These are phyloP conservation scores for Microdochium paspali DNA, from an alignment of 2,329 filamentous ascomycete species.

Conservation along the genomic window DNA sequence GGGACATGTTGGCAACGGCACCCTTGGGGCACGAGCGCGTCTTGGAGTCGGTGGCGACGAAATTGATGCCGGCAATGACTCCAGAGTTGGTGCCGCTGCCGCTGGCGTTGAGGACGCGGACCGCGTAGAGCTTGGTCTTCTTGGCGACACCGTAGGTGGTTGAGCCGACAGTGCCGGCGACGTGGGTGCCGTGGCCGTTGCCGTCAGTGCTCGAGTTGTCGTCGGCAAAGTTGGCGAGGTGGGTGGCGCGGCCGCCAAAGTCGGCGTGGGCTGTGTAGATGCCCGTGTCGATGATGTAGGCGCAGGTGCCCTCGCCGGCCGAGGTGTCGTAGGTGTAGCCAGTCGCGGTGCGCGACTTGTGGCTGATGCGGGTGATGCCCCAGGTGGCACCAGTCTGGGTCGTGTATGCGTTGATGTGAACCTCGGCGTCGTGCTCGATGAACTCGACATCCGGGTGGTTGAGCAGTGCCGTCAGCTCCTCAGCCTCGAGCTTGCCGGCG, in stretches of 20 bases:
- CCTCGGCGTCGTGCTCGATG: slow-evolving; percentile 19
- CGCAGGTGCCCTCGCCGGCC: slow-evolving; percentile 17
- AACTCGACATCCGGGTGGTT: slow-evolving; percentile 26
- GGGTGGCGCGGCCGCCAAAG: slow-evolving; percentile 32
- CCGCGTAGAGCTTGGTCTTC: slow-evolving; percentile 28
- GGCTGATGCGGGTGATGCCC: slow-evolving; percentile 1
- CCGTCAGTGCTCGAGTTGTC: slow-evolving; percentile 26
- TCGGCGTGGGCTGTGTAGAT: slow-evolving; percentile 29
- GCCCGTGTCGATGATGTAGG: slow-evolving; percentile 39
- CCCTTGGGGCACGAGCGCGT: slow-evolving; percentile 28
- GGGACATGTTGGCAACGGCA: slow-evolving; percentile 46
- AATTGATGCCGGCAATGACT: slow-evolving; percentile 35
- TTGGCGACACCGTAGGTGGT: slow-evolving; percentile 35
- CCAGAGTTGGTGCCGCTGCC: slow-evolving; percentile 27
- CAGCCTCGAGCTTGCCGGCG: slow-evolving; percentile 29
- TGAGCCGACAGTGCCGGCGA: slow-evolving; percentile 33
- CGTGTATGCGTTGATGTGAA: slow-evolving; percentile 2
- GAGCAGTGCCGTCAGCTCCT: slow-evolving; percentile 29
- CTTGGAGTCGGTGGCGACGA: slow-evolving; percentile 23
- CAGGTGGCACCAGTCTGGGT: slow-evolving; percentile 1
- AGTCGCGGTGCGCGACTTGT: not conserved
- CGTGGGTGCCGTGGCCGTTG: slow-evolving; percentile 38
- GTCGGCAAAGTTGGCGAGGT: slow-evolving; percentile 25
- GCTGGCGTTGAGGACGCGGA: slow-evolving; percentile 32
- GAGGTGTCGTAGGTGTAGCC: slow-evolving; percentile 16